These are phyloP conservation scores for Antrodiella citrinella DNA, from an alignment of 768 basidiomycete genomes.

Conservation along the genomic window DNA sequence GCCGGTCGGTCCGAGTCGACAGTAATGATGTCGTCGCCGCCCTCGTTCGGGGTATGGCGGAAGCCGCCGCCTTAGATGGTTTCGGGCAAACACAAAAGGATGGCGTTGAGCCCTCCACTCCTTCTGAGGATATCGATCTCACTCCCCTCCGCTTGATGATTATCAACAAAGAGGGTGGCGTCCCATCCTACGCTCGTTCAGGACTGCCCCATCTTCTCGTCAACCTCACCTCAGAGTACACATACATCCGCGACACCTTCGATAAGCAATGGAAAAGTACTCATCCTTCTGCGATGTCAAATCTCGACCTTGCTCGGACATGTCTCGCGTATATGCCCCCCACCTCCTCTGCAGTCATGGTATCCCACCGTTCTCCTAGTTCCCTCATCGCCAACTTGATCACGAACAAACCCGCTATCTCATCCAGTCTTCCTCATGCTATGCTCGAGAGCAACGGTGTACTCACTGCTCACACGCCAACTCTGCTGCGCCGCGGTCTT, in stretches of 20 bases:
- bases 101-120: conserved; percentile 26
- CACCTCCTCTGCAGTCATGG: conserved; percentile 91
- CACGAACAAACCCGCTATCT: conserved; percentile 95
- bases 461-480: conserved; percentile 86
- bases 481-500: conserved; percentile 81
- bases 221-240: conserved; percentile 83
- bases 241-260: conserved; percentile 83
- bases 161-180: conserved; percentile 93
- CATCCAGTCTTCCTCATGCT: conserved; percentile 91
- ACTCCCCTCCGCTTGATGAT: conserved; percentile 95
- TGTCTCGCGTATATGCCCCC: conserved; percentile 92
- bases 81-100: conserved; percentile 26
- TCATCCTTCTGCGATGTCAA: conserved; percentile 81
- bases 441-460: conserved; percentile 81
- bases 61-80: conserved; percentile 42
- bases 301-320: conserved; percentile 74
- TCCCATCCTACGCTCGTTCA: conserved; percentile 93
- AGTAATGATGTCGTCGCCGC: conserved; percentile 87
- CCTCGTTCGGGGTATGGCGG: conserved; percentile 76
- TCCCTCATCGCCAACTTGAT: conserved; percentile 95
- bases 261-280: conserved; percentile 63
- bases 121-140: conserved; percentile 62
- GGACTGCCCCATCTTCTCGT: conserved; percentile 94
- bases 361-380: conserved; percentile 92
- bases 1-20: conserved; percentile 76